Evolutionary conservation across 371 early-diverging fungal genomes (phyloP).

Genomic region (Rhizopus delemar): DNA sequence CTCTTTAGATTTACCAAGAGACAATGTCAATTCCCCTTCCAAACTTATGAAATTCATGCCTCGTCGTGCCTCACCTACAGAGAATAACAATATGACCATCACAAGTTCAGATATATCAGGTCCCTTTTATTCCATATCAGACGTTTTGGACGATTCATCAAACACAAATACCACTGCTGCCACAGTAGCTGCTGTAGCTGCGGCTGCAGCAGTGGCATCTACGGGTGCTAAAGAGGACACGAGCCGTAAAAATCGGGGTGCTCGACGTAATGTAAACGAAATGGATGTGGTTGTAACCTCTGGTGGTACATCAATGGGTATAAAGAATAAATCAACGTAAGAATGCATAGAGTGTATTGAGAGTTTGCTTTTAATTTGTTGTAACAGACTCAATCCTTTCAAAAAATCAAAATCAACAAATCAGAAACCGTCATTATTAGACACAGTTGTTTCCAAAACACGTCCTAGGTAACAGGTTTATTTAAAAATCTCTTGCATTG

Average conservation of each 20-base stretch:
- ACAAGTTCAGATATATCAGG: constrained; percentile 41
- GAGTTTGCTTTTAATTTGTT: background rate
- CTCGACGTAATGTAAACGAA: constrained; percentile 44
- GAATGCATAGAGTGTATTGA: background rate
- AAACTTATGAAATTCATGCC: constrained; percentile 47
- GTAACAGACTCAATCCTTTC: constrained; percentile 41
- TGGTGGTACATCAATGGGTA: constrained; percentile 41
- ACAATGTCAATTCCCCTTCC: constrained; percentile 22
- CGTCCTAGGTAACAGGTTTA: constrained; percentile 40
- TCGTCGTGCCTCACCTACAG: constrained; percentile 20
- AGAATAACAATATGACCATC: constrained; percentile 15
- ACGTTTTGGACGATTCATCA: constrained; percentile 42
- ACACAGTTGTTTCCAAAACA: constrained; percentile 51
- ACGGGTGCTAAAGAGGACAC: constrained; percentile 15
- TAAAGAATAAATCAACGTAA: constrained; percentile 43
- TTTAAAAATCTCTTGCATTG: no score
- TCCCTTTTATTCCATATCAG: constrained; percentile 54
- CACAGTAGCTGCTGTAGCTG: constrained; percentile 22
- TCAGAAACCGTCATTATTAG: constrained; percentile 47
- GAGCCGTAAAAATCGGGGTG: constrained; percentile 29
- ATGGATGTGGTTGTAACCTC: constrained; percentile 40
- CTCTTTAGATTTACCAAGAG: constrained; percentile 50
- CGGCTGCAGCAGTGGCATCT: constrained; percentile 15
- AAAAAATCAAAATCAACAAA: constrained; percentile 28
- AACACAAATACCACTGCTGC: constrained; percentile 19